These are phyloP conservation scores for Trichoderma brevicompactum DNA, from an alignment of 2,329 filamentous ascomycete species.

Conservation along the genomic window DNA sequence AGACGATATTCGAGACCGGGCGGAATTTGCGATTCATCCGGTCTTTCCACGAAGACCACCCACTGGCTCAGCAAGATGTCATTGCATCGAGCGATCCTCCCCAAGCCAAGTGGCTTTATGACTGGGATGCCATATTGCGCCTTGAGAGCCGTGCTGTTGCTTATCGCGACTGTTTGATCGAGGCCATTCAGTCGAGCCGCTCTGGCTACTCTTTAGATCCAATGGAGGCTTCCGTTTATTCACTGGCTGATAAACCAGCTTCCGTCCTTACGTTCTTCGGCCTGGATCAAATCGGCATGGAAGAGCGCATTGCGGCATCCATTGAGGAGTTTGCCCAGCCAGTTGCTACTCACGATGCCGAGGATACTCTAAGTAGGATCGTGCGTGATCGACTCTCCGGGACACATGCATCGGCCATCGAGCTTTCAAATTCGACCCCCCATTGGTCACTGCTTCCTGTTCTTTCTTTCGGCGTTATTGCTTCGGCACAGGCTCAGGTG, in stretches of 20 bases:
- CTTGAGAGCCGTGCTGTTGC: conserved; percentile 62
- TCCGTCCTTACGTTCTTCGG: conserved; percentile 46
- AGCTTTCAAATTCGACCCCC: conserved; percentile 47
- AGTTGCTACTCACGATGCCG: conserved; percentile 32
- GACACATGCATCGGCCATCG: conserved; percentile 31
- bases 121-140: conserved; percentile 69
- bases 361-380: conserved; percentile 48
- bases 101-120: conserved; percentile 68
- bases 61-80: conserved; percentile 60
- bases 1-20: conserved; percentile 77
- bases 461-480: conserved; percentile 75
- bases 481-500: conserved; percentile 74
- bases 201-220: neutral
- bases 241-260: neutral
- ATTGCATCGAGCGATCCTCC: conserved; percentile 57
- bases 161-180: conserved; percentile 41
- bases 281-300: conserved; percentile 51
- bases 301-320: conserved; percentile 54
- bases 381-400: conserved; percentile 48
- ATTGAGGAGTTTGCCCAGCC: conserved; percentile 51
- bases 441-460: conserved; percentile 66
- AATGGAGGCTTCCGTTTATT: neutral
- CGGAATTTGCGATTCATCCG: conserved; percentile 75
- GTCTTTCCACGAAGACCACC: conserved; percentile 71
- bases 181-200: conserved; percentile 33